Evolutionary conservation across 176 grass and related monocot species (phyloP), one percentile per base, ranked within the genome.

Genomic region (Phragmites australis): DNA sequence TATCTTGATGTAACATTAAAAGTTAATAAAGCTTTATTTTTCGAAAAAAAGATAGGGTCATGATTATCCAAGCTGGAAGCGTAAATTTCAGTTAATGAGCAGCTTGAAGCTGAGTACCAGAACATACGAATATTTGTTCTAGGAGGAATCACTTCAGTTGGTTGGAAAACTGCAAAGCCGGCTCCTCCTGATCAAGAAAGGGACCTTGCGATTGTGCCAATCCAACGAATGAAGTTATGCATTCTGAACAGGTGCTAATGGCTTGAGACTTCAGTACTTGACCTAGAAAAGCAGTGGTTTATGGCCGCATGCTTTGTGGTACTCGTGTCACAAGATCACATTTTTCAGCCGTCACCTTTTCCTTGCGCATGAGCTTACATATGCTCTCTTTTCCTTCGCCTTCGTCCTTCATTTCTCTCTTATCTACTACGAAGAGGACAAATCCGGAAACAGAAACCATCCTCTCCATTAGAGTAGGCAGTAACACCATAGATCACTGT

Each of bases 281-380:
- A 65, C 82, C 71, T 49, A 41, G 6, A 77, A 89, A 81, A 76
- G 77, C n/a, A 56, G 27, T 47, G 34, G 64, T 47, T 84, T 53
- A 76, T 76, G n/a, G n/a, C 70, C 25, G 37, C 76, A 70, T 23
- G 48, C 78, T 70, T 68, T 23, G 11, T 25, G 58, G n/a, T 64
- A 45, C 1, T 19, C 23, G 43, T 55, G 72, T 58, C 64, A 69
- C 12, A 21, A 51, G 63, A 53, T 64, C 70, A 34, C 70, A 81
- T 84, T 17, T 31, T 47, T 9, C 21, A 29, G 19, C 0, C 53
- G 31, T 1, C 53, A 32, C 7, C n/a, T 17, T 39, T 66, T 60
- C 34, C 12, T 48, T 81, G 40, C 11, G 16, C 45, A 57, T 29
- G 30, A 67, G 26, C 18, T 11, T 74, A 9, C 18, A 3, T 40